phyloP scores from a whole-genome alignment of 805 yeast species.

The Kazachstania africana region DNA sequence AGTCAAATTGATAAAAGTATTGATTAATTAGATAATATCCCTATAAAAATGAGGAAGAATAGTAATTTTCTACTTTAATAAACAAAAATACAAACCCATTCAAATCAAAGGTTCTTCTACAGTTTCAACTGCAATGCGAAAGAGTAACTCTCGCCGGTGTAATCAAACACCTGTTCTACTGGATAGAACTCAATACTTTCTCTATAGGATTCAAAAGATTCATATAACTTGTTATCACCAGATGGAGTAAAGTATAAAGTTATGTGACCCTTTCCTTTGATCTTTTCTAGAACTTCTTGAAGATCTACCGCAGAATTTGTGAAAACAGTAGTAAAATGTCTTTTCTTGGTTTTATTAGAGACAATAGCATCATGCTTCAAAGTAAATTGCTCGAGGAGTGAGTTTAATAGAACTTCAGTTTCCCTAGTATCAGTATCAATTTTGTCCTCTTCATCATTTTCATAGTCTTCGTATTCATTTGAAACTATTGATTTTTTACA shows the following conservation, averaged over 20 bases:
- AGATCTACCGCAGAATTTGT: constrained; percentile 7
- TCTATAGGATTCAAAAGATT: background rate
- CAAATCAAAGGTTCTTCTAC: no score
- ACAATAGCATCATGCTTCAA: no score
- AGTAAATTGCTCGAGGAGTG: no score
- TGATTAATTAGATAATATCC: no score
- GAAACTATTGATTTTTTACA: constrained; percentile 31
- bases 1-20: no score
- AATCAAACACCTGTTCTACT: constrained; percentile 19
- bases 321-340: constrained; percentile 14
- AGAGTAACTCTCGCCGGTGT: constrained; percentile 9
- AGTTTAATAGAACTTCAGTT: no score
- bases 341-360: background rate
- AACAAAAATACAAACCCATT: no score
- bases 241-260: constrained; percentile 12
- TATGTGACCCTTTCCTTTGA: constrained; percentile 4
- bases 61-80: no score
- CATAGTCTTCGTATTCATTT: constrained; percentile 32
- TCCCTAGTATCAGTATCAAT: no score
- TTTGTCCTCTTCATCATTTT: constrained; percentile 1
- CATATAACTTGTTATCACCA: background rate
- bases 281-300: background rate
- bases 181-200: constrained; percentile 16
- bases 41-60: no score
- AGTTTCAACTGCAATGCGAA: constrained; percentile 19